phyloP scores from a whole-genome alignment of 129 eudicot genomes.

The Centaurea solstitialis region DNA sequence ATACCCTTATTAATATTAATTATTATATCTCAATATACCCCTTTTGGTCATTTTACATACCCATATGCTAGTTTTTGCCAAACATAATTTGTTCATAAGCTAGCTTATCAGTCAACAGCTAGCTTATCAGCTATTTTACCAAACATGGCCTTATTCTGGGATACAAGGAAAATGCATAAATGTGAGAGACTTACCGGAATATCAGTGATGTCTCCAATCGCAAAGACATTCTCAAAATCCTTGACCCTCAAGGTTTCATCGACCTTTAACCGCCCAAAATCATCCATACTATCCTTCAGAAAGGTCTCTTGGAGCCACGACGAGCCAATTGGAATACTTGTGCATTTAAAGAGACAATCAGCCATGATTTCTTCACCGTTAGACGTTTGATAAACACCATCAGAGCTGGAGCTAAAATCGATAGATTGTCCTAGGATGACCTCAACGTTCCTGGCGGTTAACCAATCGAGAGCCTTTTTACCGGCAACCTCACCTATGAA shows the following conservation, averaged over 20 bases:
- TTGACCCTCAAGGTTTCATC: constrained; percentile 58
- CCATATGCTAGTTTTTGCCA: no score
- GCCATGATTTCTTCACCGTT: constrained; percentile 61
- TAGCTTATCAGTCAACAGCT: no score
- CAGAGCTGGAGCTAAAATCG: constrained; percentile 36
- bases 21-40: no score
- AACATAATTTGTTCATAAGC: no score
- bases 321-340: constrained; percentile 59
- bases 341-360: constrained; percentile 64
- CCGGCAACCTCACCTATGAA: constrained; percentile 61
- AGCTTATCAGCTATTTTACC: no score
- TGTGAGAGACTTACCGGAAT: constrained; percentile 44
- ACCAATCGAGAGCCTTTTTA: constrained; percentile 64
- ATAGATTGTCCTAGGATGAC: constrained; percentile 69
- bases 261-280: constrained; percentile 60
- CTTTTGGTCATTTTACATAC: no score
- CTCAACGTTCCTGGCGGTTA: constrained; percentile 66
- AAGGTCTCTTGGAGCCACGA: constrained; percentile 64
- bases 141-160: no score
- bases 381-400: constrained; percentile 57
- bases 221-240: constrained; percentile 60
- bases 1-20: no score
- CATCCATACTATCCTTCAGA: constrained; percentile 50
- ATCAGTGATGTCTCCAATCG: constrained; percentile 73
- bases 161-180: constrained; percentile 10